Conservation (phyloP, 2,329 filamentous ascomycete species). For the Achaetomium macrosporum region DNA sequence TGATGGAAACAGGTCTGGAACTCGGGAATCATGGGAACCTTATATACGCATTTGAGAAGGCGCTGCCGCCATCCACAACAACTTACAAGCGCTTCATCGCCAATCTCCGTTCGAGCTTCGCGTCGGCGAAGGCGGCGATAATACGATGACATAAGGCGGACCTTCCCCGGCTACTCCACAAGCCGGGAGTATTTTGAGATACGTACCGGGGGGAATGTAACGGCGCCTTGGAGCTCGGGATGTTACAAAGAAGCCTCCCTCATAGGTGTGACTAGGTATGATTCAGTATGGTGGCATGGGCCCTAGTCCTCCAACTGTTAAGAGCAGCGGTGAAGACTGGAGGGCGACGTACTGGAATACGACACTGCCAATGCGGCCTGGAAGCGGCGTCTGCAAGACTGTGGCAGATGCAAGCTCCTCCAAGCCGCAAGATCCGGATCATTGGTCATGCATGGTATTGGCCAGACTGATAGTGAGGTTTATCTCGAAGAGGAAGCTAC, state of each 20-base stretch:
- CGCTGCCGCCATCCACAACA: not conserved
- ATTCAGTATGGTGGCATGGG: conserved; percentile 10
- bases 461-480: conserved; percentile 2
- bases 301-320: not conserved
- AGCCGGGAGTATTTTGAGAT: conserved; percentile 5
- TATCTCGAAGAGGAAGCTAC: conserved; percentile 6
- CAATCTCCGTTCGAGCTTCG: conserved; percentile 2
- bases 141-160: conserved; percentile 13
- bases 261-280: conserved; percentile 4
- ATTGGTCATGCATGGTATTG: conserved; percentile 8
- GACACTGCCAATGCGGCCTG: not conserved
- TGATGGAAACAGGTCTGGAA: conserved; percentile 19
- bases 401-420: conserved; percentile 10
- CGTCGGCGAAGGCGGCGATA: conserved; percentile 14
- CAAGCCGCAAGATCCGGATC: conserved; percentile 12
- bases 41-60: conserved; percentile 19
- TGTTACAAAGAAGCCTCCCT: not conserved
- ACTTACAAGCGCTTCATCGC: not conserved
- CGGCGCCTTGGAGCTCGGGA: not conserved
- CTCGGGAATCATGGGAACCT: conserved; percentile 11
- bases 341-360: not conserved
- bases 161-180: conserved; percentile 6
- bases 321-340: conserved; percentile 6
- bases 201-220: not conserved
- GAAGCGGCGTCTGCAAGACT: not conserved